A percentile compares a stretch with the other conserved stretches of the same genome.
phyloP scores from a whole-genome alignment of 306 rosid species.

The Delonix regia region DNA sequence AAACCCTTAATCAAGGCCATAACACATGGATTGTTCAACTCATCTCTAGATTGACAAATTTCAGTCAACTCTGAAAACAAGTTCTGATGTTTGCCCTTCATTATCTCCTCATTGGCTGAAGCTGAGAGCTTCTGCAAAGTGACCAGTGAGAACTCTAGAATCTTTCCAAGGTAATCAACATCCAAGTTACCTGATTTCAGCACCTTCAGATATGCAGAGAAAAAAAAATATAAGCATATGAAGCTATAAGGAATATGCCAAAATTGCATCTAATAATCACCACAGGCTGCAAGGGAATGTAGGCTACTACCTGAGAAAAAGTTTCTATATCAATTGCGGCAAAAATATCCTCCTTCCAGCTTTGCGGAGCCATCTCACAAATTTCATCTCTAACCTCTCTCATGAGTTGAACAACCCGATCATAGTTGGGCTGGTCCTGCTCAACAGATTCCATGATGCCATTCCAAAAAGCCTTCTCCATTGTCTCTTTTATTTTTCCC shows the following conservation, averaged over 20 bases:
- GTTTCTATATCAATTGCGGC: conserved; percentile 77
- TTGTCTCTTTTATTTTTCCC: conserved; percentile 70
- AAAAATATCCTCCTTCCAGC: conserved; percentile 76
- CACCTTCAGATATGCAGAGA: conserved; percentile 53
- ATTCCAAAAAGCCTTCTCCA: conserved; percentile 97
- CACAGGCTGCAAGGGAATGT: conserved; percentile 15
- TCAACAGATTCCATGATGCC: conserved; percentile 75
- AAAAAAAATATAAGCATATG: conserved; percentile 31
- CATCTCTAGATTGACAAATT: conserved; percentile 61
- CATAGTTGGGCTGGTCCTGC: conserved; percentile 73
- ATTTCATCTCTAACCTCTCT: conserved; percentile 88
- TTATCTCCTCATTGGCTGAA: conserved; percentile 70
- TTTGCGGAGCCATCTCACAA: conserved; percentile 81
- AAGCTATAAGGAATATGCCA: conserved; percentile 7
- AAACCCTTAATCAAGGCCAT: conserved; percentile 80
- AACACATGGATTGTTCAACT: conserved; percentile 60
- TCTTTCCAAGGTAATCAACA: conserved; percentile 78
- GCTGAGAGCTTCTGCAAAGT: conserved; percentile 86
- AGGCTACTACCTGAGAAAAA: conserved; percentile 70
- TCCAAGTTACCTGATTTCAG: conserved; percentile 81
- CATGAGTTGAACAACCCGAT: conserved; percentile 68
- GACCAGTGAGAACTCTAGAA: conserved; percentile 76
- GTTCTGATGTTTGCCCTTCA: conserved; percentile 58
- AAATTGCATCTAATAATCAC: conserved; percentile 16
- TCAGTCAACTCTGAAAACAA: conserved; percentile 68